Base-by-base conservation (phyloP, 495 filamentous ascomycete genomes). In the Talaromyces trachyspermus region DNA sequence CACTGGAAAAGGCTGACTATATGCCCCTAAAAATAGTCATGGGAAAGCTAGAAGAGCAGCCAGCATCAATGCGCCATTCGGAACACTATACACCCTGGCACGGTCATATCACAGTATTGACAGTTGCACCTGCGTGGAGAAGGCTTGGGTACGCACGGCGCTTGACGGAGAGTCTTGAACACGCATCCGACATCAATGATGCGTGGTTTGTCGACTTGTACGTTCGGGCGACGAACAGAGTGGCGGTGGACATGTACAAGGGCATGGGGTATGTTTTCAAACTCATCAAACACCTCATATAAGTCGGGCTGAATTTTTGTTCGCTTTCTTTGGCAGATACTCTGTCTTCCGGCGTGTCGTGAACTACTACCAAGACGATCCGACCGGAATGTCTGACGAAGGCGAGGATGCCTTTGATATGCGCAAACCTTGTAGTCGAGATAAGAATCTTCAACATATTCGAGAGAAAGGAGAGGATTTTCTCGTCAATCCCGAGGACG, bases 181-280 rank as follows among this genome's bases (percentile, higher is more conserved):
- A 70, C 12, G 80, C 76, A 1, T 88, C 88, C 3, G 88, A 95
- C 51, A 80, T 79, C 32, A 79, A 85, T 51, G 65, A 90, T 38
- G 86, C 89, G 26, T 96, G 89, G 85, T 98, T 98, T 58, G 86
- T 97, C 26, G 92, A 98, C 62, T 65, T 98, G 17, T 98, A 92
- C 59, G 92, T 97, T 10, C 75, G 92, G 20, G 83, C 83, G 45
- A 87, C 86, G 46, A 98, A 98, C 60, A 72, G 84, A 61, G 81
- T 87, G 42, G 92, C 91, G 5, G 84, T 94, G 46, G 74, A 75
- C 41, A 84, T 98, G 69, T 98, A 98, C 60, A 82, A 83, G 60
- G 82, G 81, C 43, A 84, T 97, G 80, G 92, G 92, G 60, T 95
- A 77, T 60, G 76, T 63, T 29, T 47, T 20, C 43, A 39, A 12